phyloP scores from a whole-genome alignment of 2,329 filamentous ascomycete genomes.

The Pestalotiopsis sp. region DNA sequence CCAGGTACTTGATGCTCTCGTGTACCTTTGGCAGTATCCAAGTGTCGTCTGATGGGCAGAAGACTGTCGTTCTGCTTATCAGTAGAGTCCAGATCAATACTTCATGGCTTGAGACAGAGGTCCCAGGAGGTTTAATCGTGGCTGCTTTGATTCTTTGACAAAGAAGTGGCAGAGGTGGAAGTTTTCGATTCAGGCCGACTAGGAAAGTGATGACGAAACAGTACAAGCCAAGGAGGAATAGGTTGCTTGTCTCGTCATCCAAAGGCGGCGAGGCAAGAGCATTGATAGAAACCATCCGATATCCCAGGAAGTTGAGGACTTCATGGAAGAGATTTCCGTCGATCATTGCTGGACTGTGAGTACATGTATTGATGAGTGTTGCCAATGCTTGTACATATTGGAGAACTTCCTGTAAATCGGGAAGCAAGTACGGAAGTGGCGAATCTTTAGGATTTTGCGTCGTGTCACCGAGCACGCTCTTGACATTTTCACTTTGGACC shows the following conservation, averaged over 20 bases:
- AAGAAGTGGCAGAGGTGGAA: constrained; percentile 16
- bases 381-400: constrained; percentile 18
- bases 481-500: constrained; percentile 3
- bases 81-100: constrained; percentile 23
- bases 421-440: background rate
- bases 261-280: constrained; percentile 4
- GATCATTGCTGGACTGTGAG: constrained; percentile 14
- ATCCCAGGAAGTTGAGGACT: constrained; percentile 23
- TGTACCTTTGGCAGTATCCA: background rate
- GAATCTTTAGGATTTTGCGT: background rate
- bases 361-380: constrained; percentile 19
- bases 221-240: constrained; percentile 25
- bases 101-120: constrained; percentile 9
- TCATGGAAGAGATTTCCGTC: constrained; percentile 24
- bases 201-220: constrained; percentile 26
- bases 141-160: constrained; percentile 7
- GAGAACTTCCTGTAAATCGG: constrained; percentile 10
- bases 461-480: constrained; percentile 3
- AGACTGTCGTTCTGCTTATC: constrained; percentile 6
- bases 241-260: constrained; percentile 13
- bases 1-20: background rate
- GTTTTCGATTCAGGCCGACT: constrained; percentile 12
- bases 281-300: constrained; percentile 24
- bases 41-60: background rate
- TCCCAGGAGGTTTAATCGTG: background rate